Evolutionary conservation across 352 stramenopile genomes (phyloP).

Genomic region (Blastocystis sp.): DNA sequence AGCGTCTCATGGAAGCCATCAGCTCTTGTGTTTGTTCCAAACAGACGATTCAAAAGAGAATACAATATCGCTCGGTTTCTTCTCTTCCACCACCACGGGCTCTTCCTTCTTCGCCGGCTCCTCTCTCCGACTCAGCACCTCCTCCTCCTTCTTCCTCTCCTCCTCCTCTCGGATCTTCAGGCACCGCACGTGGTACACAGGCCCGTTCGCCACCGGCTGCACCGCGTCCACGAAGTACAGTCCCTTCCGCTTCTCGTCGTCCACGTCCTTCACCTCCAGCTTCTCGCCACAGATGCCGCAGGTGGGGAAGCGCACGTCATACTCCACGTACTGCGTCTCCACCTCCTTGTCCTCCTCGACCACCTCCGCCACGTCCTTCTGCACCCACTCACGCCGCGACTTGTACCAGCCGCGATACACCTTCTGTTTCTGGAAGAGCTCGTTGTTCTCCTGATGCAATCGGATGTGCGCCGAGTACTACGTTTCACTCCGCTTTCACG

Average conservation of each 20-base stretch:
- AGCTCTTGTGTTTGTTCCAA: conserved; percentile 22
- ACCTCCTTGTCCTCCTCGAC: conserved; percentile 16
- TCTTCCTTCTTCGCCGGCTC: neutral
- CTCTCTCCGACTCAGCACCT: no score
- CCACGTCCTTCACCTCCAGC: conserved; percentile 45
- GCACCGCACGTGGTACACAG: conserved; percentile 45
- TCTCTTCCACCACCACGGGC: neutral
- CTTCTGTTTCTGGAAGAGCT: conserved; percentile 37
- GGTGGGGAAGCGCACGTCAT: conserved; percentile 9
- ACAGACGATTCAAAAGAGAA: conserved; percentile 16
- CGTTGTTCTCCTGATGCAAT: conserved; percentile 2
- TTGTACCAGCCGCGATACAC: conserved; percentile 51
- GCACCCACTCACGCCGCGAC: conserved; percentile 2
- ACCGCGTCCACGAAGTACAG: conserved; percentile 63
- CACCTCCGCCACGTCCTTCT: neutral
- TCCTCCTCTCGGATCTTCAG: conserved; percentile 16
- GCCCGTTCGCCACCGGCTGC: neutral
- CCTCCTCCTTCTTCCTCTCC: conserved; percentile 15
- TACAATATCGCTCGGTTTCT: neutral
- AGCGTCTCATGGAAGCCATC: conserved; percentile 14
- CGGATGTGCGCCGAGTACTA: conserved; percentile 49
- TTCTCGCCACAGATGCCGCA: conserved; percentile 49
- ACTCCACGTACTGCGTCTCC: neutral
- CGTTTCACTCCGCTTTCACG: neutral
- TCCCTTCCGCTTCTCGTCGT: conserved; percentile 24